Evolutionary conservation across 148 eudicot genomes (phyloP).

Genomic region (Linanthus parryae): DNA sequence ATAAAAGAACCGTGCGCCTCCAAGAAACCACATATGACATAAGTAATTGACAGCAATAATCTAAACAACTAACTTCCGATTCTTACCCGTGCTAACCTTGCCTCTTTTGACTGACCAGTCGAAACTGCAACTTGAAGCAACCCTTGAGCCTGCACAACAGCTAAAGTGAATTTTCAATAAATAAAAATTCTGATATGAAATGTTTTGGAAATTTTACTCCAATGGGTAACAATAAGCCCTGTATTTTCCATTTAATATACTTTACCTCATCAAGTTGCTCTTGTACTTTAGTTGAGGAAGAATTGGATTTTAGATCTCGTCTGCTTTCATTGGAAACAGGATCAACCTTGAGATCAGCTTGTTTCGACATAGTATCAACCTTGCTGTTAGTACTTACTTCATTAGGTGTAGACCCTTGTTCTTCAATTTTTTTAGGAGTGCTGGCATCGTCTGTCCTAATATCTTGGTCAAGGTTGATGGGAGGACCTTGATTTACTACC

Average conservation of each 20-base stretch:
- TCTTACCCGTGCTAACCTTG: slow-evolving; percentile 97
- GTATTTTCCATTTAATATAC: slow-evolving; percentile 13
- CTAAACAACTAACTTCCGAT: neutral
- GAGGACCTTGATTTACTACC: slow-evolving; percentile 26
- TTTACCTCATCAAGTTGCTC: slow-evolving; percentile 97
- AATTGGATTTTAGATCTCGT: slow-evolving; percentile 27
- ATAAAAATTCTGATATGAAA: slow-evolving; percentile 20
- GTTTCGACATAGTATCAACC: slow-evolving; percentile 27
- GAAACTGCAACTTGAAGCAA: slow-evolving; percentile 71
- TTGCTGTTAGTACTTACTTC: slow-evolving; percentile 25
- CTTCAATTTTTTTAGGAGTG: slow-evolving; percentile 25
- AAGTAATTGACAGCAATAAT: too few relatives aligned
- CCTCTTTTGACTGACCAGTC: slow-evolving; percentile 94
- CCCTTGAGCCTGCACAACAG: slow-evolving; percentile 82
- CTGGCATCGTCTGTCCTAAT: slow-evolving; percentile 25
- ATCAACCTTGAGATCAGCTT: slow-evolving; percentile 35
- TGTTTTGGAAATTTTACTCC: neutral
- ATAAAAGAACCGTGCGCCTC: too few relatives aligned
- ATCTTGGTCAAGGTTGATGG: slow-evolving; percentile 37
- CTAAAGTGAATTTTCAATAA: slow-evolving; percentile 28
- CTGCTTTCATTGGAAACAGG: slow-evolving; percentile 24
- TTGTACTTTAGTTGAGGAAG: slow-evolving; percentile 46
- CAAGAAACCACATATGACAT: too few relatives aligned
- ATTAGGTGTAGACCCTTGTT: slow-evolving; percentile 32
- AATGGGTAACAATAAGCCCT: neutral